Base-by-base conservation (phyloP, 208 protist species). In the Trichomonas vaginalis region DNA sequence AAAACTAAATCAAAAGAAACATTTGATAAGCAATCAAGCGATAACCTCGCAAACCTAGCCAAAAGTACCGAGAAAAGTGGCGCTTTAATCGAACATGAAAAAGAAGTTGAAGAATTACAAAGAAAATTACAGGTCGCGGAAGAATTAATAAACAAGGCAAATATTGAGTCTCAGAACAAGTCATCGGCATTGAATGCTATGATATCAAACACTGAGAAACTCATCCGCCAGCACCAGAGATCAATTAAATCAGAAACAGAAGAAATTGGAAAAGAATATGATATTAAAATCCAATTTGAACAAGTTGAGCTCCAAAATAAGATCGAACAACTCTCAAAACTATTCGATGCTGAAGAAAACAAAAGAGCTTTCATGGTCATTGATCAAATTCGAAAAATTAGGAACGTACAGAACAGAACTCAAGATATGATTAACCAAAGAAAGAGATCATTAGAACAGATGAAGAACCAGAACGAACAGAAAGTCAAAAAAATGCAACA, bases 241-340 rank as follows among this genome's bases (percentile, higher is more conserved):
- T 35, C 40, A 12, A 40, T 51, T 21, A 92, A 92, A 51, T 48
- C 40, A 35, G 86, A 92, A 47, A 92, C 45, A 92, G 14, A 56
- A 35, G 35, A 92, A 92, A 92, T 92, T 39, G 86, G 45, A 48
- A 45, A 92, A 92, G 45, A 92, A 42, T 92, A 56, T 92, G 86
- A 92, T 35, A 51, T 92, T 35, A 23, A 92, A 51, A 92, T 92
- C 37, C 86, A 92, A 39, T 35, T 92, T 32, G 10, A 51, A 39
- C 86, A 92, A 40, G 45, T 92, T 92, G 45, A 92, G 2, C 17
- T 51, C 12, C 35, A 45, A 39, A 51, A 92, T 47, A 51, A 48
- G 51, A 92, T 92, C 17, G 86, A 92, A 51, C 42, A 92, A 10
- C 42, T 92, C 37, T 48, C 86, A 39, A 92, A 92, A 21, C 17